phyloP scores from a whole-genome alignment of 805 yeast species.

The Yamadazyma insecticola region DNA sequence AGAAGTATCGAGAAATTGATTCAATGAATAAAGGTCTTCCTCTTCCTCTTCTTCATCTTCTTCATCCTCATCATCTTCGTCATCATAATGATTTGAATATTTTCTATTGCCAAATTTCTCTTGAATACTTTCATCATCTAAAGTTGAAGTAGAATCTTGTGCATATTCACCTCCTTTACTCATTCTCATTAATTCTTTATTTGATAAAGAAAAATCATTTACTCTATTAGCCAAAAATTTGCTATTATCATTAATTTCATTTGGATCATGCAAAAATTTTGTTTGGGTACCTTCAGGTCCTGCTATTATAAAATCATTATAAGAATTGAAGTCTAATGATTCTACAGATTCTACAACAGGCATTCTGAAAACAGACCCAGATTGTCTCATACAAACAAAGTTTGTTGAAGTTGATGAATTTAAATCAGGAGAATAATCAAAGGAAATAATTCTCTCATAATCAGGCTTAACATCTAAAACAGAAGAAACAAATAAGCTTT shows the following conservation, averaged over 20 bases:
- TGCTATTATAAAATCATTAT: conserved; percentile 57
- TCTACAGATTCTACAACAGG: conserved; percentile 64
- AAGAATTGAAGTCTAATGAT: conserved; percentile 60
- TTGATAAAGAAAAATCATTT: conserved; percentile 8
- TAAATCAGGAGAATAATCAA: conserved; percentile 69
- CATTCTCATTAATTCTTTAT: conserved; percentile 6
- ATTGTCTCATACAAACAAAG: conserved; percentile 83
- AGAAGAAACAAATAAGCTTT: conserved; percentile 66
- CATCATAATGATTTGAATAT: conserved; percentile 16
- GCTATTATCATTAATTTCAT: conserved; percentile 6
- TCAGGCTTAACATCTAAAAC: conserved; percentile 74
- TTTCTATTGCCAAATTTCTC: background rate
- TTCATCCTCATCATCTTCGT: conserved; percentile 15
- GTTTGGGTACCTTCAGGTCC: conserved; percentile 56
- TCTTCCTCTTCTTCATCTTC: conserved; percentile 19
- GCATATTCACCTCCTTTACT: conserved; percentile 5
- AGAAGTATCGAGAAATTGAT: conserved; percentile 25
- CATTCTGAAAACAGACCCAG: conserved; percentile 84
- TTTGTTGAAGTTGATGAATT: conserved; percentile 51
- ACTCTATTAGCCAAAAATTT: conserved; percentile 9
- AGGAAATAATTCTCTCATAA: conserved; percentile 77
- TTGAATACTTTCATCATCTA: conserved; percentile 10
- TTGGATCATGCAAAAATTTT: conserved; percentile 30
- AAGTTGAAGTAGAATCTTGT: conserved; percentile 5
- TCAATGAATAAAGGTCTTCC: conserved; percentile 24